A percentile compares a stretch with the other conserved stretches of the same genome.
Evolutionary conservation across 768 basidiomycete species (phyloP).

Genomic region (Termitomyces sp.): DNA sequence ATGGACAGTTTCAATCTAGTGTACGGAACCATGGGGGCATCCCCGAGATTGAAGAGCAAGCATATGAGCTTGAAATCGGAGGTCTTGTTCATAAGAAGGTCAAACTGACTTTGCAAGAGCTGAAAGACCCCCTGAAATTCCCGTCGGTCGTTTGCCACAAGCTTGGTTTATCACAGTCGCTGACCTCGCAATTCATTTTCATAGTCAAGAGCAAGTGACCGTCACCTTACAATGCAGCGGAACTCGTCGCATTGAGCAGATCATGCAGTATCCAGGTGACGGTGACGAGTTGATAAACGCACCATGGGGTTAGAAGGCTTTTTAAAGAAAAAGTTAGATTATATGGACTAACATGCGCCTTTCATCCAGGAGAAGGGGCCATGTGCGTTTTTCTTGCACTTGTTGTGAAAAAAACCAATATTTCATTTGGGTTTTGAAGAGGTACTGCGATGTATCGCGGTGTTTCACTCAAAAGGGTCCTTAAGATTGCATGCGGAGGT

Average conservation of each 20-base stretch:
- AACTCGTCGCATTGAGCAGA: constrained; percentile 47
- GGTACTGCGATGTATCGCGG: constrained; percentile 49
- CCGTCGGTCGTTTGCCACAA: constrained; percentile 27
- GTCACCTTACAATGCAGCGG: constrained; percentile 53
- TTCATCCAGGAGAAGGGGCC: constrained; percentile 38
- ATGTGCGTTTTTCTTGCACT: constrained; percentile 24
- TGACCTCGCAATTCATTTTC: neutral
- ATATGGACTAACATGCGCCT: neutral
- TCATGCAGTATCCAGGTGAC: constrained; percentile 46
- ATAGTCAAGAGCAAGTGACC: constrained; percentile 41
- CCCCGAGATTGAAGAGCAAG: constrained; percentile 41
- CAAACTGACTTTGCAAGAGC: constrained; percentile 38
- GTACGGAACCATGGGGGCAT: constrained; percentile 51
- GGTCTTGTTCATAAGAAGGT: constrained; percentile 42
- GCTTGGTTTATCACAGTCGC: neutral
- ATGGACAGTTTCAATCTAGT: constrained; percentile 17
- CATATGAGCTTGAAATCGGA: constrained; percentile 43
- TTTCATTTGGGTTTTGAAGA: constrained; percentile 15
- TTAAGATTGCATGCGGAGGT: constrained; percentile 48
- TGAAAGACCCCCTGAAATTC: constrained; percentile 40
- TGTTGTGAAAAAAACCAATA: too few relatives aligned
- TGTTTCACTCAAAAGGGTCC: constrained; percentile 46
- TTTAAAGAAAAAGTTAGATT: neutral
- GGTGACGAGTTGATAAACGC: constrained; percentile 49
- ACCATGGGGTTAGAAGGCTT: constrained; percentile 32